Evolutionary conservation across 129 eudicot species (phyloP).

Genomic region (Flaveria robusta): DNA sequence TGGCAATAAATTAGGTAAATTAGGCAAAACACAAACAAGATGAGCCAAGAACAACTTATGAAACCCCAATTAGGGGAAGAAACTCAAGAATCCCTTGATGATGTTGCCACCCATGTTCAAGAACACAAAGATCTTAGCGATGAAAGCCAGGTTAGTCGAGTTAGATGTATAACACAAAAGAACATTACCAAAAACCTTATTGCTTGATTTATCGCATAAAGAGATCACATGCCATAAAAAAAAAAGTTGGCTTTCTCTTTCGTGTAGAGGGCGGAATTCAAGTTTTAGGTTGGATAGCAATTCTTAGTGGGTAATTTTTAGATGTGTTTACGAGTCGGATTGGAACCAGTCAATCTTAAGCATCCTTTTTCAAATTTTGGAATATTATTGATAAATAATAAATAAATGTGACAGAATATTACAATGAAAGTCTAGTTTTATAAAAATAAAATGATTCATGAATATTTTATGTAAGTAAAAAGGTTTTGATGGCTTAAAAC

Average conservation of each 20-base stretch:
- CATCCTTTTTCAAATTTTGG: too few species aligned
- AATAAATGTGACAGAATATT: too few species aligned
- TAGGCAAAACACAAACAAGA: conserved; percentile 34
- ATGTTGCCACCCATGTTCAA: conserved; percentile 8
- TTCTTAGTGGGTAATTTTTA: neutral
- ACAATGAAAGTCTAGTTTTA: too few species aligned
- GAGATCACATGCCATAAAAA: neutral
- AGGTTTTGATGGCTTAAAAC: too few species aligned
- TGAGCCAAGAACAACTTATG: conserved; percentile 41
- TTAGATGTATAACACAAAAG: neutral
- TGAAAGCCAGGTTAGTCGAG: conserved; percentile 19
- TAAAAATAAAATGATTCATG: too few species aligned
- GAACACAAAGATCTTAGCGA: conserved; percentile 25
- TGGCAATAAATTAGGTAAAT: conserved; percentile 32
- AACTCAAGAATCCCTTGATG: conserved; percentile 16
- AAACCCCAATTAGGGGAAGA: conserved; percentile 43
- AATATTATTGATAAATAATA: too few species aligned
- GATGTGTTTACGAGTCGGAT: neutral
- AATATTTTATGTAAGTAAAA: too few species aligned
- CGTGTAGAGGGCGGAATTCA: neutral
- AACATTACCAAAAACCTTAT: neutral
- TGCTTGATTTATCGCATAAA: neutral
- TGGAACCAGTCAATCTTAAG: neutral
- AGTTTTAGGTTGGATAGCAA: neutral
- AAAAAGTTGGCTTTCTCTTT: neutral